Evolutionary conservation across 192 early-diverging fungal genomes (phyloP).

Genomic region (Cladochytrium replicatum): DNA sequence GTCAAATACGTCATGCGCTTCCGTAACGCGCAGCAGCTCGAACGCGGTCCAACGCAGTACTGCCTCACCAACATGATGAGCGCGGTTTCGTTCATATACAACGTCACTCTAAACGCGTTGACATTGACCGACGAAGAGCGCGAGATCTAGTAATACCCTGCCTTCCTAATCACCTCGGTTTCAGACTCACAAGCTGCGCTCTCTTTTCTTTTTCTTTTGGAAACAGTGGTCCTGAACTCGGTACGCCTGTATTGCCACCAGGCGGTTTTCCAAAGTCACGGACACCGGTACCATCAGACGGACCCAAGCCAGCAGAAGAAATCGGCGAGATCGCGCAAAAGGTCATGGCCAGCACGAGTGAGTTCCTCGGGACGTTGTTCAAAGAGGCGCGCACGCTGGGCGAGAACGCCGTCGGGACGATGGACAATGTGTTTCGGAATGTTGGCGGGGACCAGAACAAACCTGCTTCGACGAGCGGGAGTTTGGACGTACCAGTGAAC

Average conservation of each 20-base stretch:
- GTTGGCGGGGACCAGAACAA: not conserved
- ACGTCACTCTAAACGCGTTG: conserved; percentile 32
- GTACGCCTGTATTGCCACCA: not conserved
- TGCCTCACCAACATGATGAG: conserved; percentile 46
- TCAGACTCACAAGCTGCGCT: not conserved
- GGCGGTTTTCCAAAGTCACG: too few relatives aligned
- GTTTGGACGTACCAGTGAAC: conserved; percentile 5
- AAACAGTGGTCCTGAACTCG: conserved; percentile 9
- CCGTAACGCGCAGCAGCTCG: conserved; percentile 30
- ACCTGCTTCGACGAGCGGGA: conserved; percentile 1
- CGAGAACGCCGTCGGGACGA: conserved; percentile 19
- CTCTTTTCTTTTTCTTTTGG: conserved; percentile 4
- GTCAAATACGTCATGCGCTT: conserved; percentile 45
- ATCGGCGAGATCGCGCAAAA: conserved; percentile 17
- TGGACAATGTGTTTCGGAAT: conserved; percentile 18
- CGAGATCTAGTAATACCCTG: not conserved
- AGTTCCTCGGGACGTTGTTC: conserved; percentile 21
- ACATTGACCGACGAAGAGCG: conserved; percentile 29
- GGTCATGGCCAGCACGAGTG: conserved; percentile 19
- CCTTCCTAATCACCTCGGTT: not conserved
- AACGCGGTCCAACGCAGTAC: conserved; percentile 34
- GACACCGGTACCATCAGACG: too few relatives aligned
- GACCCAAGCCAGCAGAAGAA: conserved; percentile 7
- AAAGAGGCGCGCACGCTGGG: conserved; percentile 24
- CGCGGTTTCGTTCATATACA: conserved; percentile 46